Conservation (phyloP, 2,329 filamentous ascomycete genomes). For the Beauveria asiatica region DNA sequence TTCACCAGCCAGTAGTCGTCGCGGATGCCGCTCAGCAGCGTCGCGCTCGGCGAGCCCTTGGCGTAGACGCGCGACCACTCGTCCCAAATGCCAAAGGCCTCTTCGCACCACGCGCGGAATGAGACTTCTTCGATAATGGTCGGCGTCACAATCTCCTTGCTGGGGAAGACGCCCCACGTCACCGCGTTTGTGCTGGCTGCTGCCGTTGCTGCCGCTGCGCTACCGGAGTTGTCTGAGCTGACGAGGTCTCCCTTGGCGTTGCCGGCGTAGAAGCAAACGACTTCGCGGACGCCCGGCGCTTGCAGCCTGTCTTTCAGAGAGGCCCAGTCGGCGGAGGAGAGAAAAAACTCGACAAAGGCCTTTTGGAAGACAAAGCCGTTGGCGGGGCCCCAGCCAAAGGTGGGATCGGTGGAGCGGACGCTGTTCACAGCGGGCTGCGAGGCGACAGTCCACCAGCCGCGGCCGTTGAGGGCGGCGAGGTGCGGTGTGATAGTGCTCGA, state of each 20-base stretch:
- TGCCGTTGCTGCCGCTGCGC: conserved; percentile 17
- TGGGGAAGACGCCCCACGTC: conserved; percentile 92
- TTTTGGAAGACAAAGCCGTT: conserved; percentile 98
- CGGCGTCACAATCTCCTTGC: conserved; percentile 91
- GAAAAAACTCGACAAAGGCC: conserved; percentile 94
- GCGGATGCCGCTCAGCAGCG: conserved; percentile 58
- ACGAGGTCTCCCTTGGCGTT: conserved; percentile 72
- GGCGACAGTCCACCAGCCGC: conserved; percentile 93
- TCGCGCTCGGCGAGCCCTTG: conserved; percentile 61
- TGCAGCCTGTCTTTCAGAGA: conserved; percentile 55
- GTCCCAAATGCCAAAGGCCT: conserved; percentile 90
- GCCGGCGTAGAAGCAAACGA: conserved; percentile 80
- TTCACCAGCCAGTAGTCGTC: conserved; percentile 83
- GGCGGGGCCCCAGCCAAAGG: conserved; percentile 89
- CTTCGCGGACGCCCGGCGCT: conserved; percentile 49
- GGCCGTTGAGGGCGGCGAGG: conserved; percentile 65
- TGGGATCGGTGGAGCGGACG: conserved; percentile 61
- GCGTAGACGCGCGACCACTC: conserved; percentile 90
- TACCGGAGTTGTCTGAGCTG: conserved; percentile 50
- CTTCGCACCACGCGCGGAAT: conserved; percentile 89
- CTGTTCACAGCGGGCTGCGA: conserved; percentile 93
- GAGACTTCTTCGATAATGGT: conserved; percentile 95
- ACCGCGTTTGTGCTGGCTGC: conserved; percentile 76
- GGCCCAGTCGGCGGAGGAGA: conserved; percentile 65
- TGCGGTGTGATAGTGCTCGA: conserved; percentile 71